These are phyloP conservation scores for Dissophora ornata DNA, from an alignment of 192 early-diverging fungal species.

Conservation along the genomic window DNA sequence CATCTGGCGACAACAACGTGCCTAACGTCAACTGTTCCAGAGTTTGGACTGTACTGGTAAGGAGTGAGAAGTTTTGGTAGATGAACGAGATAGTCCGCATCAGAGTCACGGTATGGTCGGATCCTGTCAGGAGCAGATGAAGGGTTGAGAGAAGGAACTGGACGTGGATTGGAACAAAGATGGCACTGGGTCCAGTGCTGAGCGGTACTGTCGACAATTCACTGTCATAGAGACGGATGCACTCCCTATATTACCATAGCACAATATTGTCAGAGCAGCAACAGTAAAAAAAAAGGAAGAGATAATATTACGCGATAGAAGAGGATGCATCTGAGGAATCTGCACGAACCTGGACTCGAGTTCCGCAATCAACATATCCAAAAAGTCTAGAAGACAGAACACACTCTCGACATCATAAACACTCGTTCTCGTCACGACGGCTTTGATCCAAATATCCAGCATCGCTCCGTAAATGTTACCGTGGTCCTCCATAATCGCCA, in stretches of 20 bases:
- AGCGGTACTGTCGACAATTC: constrained; percentile 31
- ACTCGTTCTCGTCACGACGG: constrained; percentile 60
- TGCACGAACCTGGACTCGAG: constrained; percentile 53
- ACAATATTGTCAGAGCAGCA: no score
- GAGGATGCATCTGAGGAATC: no score
- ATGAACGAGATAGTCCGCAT: constrained; percentile 62
- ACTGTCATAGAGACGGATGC: constrained; percentile 41
- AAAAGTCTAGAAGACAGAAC: constrained; percentile 63
- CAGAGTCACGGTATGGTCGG: constrained; percentile 61
- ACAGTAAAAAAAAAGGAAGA: neutral
- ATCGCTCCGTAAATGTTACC: constrained; percentile 62
- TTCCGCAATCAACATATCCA: constrained; percentile 57
- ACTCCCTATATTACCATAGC: constrained; percentile 44
- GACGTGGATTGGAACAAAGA: constrained; percentile 51
- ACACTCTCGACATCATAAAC: constrained; percentile 64
- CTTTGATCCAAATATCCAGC: constrained; percentile 61
- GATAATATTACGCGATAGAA: neutral
- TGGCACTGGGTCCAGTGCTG: constrained; percentile 6
- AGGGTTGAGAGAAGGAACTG: constrained; percentile 57
- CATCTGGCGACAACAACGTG: constrained; percentile 41
- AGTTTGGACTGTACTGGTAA: constrained; percentile 50
- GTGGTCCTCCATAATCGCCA: constrained; percentile 54
- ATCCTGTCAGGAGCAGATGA: constrained; percentile 49
- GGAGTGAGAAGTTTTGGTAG: constrained; percentile 61
- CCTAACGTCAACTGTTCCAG: constrained; percentile 53